Evolutionary conservation across 1,139 yeast genomes (phyloP), one percentile per base, ranked within the genome.

Genomic region (Starmera stellimalicola): DNA sequence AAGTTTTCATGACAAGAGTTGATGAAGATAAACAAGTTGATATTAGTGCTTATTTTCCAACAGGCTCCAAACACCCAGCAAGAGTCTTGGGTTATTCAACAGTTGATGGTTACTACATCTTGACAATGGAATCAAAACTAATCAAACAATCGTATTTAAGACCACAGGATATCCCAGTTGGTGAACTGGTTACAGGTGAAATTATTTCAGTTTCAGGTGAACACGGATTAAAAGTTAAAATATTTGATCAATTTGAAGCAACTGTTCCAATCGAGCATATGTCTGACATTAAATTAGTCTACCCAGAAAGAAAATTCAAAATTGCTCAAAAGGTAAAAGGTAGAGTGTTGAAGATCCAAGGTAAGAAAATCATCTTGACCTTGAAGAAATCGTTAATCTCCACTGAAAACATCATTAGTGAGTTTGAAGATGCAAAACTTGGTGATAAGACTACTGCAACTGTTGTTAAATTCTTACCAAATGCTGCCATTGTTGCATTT

Each of bases 261-360:
- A 62, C 70, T 44, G 97, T 84, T 22, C 82, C 87, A 16, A 65
- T 76, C 20, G 54, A 64, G 26, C 95, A 88, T 48, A 73, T 91
- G 57, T 79, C 94, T 44, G 99, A 91, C 55, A 70, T 82, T 39
- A 80, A 77, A 52, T 65, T 91, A 42, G 75, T 77, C 7, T 80
- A 87, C 52, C 98, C 98, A 6, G 97, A 91, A 58, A 74, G 91
- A 62, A 84, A 87, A 53, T 91, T 77, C 66, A 84, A 83, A 57
- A 73, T 74, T 33, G 97, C 95, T 8, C 63, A 79, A 32, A 81
- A 77, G 45, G 82, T 83, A 26, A 81, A 71, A 50, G 94, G 81
- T 40, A 74, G 95, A 58, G 73, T 64, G 18, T 46, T 71, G 14
- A 50, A 52, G 29, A 59, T 66, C 19, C 24, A 22, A 11, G 24